Conservation (phyloP, 192 early-diverging fungal genomes). For the Dissophora ornata region DNA sequence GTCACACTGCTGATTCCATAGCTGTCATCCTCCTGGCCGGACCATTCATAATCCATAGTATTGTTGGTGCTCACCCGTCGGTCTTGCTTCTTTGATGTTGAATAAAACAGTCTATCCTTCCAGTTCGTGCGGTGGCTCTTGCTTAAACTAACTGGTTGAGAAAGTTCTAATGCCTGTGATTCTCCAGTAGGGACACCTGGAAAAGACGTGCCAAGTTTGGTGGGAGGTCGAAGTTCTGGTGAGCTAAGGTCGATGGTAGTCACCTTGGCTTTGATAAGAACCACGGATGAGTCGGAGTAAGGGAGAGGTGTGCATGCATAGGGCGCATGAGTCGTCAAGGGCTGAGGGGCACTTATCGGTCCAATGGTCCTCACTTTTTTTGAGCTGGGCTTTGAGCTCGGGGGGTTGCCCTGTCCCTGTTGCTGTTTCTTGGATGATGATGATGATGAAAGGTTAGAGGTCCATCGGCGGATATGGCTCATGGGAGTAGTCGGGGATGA, state of each 20-base stretch:
- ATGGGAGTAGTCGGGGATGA: conserved; percentile 16
- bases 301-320: conserved; percentile 49
- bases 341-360: conserved; percentile 39
- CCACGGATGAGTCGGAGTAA: conserved; percentile 18
- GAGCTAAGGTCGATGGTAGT: too few relatives aligned
- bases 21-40: conserved; percentile 2
- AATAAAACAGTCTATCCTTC: conserved; percentile 38
- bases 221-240: too few relatives aligned
- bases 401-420: neutral
- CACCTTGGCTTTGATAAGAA: too few relatives aligned
- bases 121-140: conserved; percentile 25
- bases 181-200: too few relatives aligned
- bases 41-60: conserved; percentile 35
- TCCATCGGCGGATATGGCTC: conserved; percentile 45
- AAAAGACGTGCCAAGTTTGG: conserved; percentile 26
- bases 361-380: conserved; percentile 38
- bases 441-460: conserved; percentile 20
- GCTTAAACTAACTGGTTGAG: too few relatives aligned
- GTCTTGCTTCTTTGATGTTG: conserved; percentile 16
- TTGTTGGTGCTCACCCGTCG: conserved; percentile 19
- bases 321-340: conserved; percentile 36
- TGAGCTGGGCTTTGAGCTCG: conserved; percentile 9
- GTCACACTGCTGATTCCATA: neutral
- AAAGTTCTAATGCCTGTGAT: too few relatives aligned
- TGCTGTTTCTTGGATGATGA: conserved; percentile 21